Evolutionary conservation across 805 yeast genomes (phyloP).

Genomic region (Metschnikowia drakensbergensis): DNA sequence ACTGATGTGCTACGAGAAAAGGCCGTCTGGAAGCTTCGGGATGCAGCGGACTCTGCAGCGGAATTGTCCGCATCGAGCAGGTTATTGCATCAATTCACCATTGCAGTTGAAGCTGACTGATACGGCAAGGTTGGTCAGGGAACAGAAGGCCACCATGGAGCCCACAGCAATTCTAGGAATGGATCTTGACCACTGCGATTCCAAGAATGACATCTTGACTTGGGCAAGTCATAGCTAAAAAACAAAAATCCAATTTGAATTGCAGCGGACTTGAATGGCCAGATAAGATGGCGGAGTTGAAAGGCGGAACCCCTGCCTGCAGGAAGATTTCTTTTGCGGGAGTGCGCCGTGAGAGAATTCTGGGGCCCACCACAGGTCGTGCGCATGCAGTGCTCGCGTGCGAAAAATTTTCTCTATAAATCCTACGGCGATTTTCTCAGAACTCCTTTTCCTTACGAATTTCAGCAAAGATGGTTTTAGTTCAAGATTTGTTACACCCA

Average conservation of each 20-base stretch:
- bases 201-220: too few relatives aligned
- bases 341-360: neutral
- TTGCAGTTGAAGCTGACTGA: too few relatives aligned
- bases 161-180: too few relatives aligned
- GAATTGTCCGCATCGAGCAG: too few relatives aligned
- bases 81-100: too few relatives aligned
- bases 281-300: neutral
- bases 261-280: neutral
- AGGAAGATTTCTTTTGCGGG: neutral
- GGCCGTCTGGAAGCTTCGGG: too few relatives aligned
- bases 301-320: neutral
- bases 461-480: slow-evolving; percentile 66
- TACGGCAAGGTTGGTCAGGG: too few relatives aligned
- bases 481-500: slow-evolving; percentile 98
- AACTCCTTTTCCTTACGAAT: neutral
- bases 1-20: too few relatives aligned
- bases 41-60: too few relatives aligned
- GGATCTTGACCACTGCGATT: too few relatives aligned
- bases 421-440: neutral
- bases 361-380: slow-evolving; percentile 6
- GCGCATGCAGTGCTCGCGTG: slow-evolving; percentile 11
- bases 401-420: slow-evolving; percentile 8
- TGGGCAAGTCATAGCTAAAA: too few relatives aligned
- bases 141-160: too few relatives aligned
- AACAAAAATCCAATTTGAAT: neutral